Evolutionary conservation across 2,329 filamentous ascomycete genomes (phyloP).

Genomic region (Scolecobasidium constrictum): DNA sequence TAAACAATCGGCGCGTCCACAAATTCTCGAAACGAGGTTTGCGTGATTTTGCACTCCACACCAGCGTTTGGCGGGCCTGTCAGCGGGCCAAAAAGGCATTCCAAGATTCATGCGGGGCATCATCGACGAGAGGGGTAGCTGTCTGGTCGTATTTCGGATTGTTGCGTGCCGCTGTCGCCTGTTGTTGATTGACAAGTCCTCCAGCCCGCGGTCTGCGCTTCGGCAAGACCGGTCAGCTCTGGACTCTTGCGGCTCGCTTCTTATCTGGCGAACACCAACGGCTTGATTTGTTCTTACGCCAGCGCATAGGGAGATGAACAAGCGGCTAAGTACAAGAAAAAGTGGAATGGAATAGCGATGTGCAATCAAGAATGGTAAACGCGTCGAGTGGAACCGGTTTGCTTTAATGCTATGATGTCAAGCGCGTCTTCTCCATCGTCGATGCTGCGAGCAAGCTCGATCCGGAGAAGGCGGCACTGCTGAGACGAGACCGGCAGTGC

Average conservation of each 20-base stretch:
- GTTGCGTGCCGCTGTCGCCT: too few species aligned
- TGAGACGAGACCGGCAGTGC: neutral
- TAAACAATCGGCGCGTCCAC: too few species aligned
- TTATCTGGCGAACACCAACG: neutral
- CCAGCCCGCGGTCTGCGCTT: too few species aligned
- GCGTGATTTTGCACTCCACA: too few species aligned
- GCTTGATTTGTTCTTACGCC: neutral
- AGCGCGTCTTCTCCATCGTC: neutral
- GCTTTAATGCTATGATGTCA: conserved; percentile 1
- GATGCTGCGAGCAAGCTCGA: too few species aligned
- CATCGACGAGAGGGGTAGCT: too few species aligned
- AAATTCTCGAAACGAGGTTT: too few species aligned
- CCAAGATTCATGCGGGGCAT: too few species aligned
- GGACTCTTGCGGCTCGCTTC: neutral
- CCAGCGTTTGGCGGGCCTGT: too few species aligned
- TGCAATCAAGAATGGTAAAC: neutral
- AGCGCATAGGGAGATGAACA: neutral
- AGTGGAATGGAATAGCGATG: neutral
- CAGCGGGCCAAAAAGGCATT: too few species aligned
- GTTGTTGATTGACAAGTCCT: too few species aligned
- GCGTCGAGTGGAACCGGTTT: neutral
- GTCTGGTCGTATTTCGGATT: too few species aligned
- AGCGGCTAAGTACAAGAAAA: neutral
- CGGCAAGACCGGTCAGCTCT: neutral
- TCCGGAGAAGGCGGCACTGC: neutral